Conservation (phyloP, 2,329 filamentous ascomycete genomes). For the Cladophialophora bantiana region DNA sequence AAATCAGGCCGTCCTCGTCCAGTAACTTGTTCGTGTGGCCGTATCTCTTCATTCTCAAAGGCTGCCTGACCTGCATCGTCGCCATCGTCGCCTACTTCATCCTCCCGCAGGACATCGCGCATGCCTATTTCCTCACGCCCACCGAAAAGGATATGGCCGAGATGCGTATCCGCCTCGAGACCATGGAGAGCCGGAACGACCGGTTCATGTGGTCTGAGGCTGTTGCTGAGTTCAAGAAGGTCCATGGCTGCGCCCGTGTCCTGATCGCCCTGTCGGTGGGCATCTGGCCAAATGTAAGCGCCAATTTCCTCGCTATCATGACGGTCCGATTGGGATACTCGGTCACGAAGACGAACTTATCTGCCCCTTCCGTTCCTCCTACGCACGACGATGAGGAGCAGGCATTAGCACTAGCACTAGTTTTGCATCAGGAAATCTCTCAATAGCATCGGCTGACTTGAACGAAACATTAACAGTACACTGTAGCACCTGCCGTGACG, state of each 20-base stretch:
- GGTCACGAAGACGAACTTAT: slow-evolving; percentile 41
- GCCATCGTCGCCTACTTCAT: slow-evolving; percentile 72
- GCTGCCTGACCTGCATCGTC: slow-evolving; percentile 64
- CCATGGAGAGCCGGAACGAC: slow-evolving; percentile 40
- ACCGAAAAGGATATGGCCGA: slow-evolving; percentile 73
- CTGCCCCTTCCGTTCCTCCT: slow-evolving; percentile 34
- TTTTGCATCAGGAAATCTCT: too few species aligned
- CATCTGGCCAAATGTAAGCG: slow-evolving; percentile 4
- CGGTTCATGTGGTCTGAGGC: slow-evolving; percentile 6
- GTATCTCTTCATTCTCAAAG: slow-evolving; percentile 64
- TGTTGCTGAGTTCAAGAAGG: slow-evolving; percentile 7
- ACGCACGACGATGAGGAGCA: too few species aligned
- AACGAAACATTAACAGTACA: slow-evolving; percentile 9
- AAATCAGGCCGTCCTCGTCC: slow-evolving; percentile 56
- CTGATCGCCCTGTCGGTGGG: slow-evolving; percentile 6
- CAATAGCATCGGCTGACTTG: too few species aligned
- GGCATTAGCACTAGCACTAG: too few species aligned
- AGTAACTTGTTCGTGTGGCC: slow-evolving; percentile 58
- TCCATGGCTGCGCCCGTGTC: slow-evolving; percentile 7
- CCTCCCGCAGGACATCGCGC: slow-evolving; percentile 59
- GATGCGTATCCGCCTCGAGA: slow-evolving; percentile 77
- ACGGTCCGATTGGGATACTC: slow-evolving; percentile 31
- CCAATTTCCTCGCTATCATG: slow-evolving; percentile 17
- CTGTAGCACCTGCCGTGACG: slow-evolving; percentile 18
- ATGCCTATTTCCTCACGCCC: slow-evolving; percentile 67